Base-by-base conservation (phyloP, 2,329 filamentous ascomycete genomes). In the Colletotrichum navitas region DNA sequence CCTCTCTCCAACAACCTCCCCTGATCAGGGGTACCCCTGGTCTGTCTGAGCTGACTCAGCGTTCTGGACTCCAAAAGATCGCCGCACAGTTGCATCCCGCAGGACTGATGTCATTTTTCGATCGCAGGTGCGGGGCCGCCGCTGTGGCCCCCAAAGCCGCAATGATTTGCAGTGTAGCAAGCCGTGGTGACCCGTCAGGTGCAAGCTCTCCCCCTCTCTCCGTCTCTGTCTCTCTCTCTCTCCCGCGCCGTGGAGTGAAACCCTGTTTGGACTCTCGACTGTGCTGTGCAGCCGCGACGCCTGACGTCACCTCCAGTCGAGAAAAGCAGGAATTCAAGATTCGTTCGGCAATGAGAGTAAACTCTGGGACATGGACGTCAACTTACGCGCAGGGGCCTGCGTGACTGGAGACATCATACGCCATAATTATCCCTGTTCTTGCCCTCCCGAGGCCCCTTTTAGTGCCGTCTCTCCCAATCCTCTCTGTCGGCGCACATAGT, bases 401-500 rank as follows among this genome's bases (percentile, higher is more conserved):
- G 52, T 71, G 68, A 68, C 59, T 29, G 58, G n/a, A 71, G 65
- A 71, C 68, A 63, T 69, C 66, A 64, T 72, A 72, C 66, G 51
- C 63, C 66, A 54, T 60, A 60, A 34, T 24, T 54, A 12, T 41
- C 49, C 49, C 36, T 14, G 18, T 41, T 8, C 36, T 55, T 39
- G 18, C 61, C 51, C 39, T 63, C 26, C 18, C 32, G 36, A n/a
- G 7, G 5, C 49, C 36, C 49, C 49, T n/a, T 63, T 39, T 41
- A 51, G 36, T 58, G 60, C 51, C n/a, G 36, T 51, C n/a, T 21
- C 5, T 3, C 29, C 29, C 45, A 32, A 18, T 14, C 43, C 16
- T 51, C 24, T 36, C 45, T 16, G 18, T 34, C n/a, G 34, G 6
- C 14, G 34, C 60, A 41, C 45, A 12, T 41, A 41, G 45, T 52